phyloP scores from a whole-genome alignment of 1,284 basidiomycete genomes.

The Violaceomyces palustris region DNA sequence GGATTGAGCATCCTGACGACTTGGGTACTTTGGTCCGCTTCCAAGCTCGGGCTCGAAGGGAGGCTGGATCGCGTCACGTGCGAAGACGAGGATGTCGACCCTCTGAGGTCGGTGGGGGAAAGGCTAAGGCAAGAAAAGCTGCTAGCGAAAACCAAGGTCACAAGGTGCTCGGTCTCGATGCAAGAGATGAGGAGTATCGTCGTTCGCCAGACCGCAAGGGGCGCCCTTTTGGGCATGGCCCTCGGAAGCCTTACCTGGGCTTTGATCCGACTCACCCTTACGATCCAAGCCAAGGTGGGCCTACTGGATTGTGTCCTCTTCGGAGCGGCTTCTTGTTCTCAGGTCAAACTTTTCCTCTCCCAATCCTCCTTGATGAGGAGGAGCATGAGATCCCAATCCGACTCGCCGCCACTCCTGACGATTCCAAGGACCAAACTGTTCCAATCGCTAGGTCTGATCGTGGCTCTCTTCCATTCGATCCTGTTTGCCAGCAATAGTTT shows the following conservation, averaged over 20 bases:
- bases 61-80: too few species aligned
- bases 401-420: neutral
- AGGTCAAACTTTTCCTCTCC: constrained; percentile 6
- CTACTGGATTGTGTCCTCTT: constrained; percentile 14
- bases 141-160: too few species aligned
- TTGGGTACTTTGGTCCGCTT: constrained; percentile 8
- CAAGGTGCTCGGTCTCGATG: too few species aligned
- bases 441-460: constrained; percentile 6
- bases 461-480: constrained; percentile 25
- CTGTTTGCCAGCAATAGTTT: constrained; percentile 67
- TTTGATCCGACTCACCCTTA: too few species aligned
- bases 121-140: too few species aligned
- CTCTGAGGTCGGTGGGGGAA: too few species aligned
- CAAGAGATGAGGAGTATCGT: too few species aligned
- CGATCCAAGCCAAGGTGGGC: too few species aligned
- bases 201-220: too few species aligned
- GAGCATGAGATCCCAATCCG: neutral
- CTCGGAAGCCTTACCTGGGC: too few species aligned
- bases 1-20: constrained; percentile 11
- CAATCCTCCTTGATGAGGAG: neutral
- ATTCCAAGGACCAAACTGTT: constrained; percentile 2
- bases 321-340: constrained; percentile 3
- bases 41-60: neutral
- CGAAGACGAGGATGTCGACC: too few species aligned
- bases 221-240: too few species aligned